Percentiles rank a stretch among this genome's conserved stretches.
Conservation (phyloP, 2,329 filamentous ascomycete genomes). For the Neurospora sp. region DNA sequence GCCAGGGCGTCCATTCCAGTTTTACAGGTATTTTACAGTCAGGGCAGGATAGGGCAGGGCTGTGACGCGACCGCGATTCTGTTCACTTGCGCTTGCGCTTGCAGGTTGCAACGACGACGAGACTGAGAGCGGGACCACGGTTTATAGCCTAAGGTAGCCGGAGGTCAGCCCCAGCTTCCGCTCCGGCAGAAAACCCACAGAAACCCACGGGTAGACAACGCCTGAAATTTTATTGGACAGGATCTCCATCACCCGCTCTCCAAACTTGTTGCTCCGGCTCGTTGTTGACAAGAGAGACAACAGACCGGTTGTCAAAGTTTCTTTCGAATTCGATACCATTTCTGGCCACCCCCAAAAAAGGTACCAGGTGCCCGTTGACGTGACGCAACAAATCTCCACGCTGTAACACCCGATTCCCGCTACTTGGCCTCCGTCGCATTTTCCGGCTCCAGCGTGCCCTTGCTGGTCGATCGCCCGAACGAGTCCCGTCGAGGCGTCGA, state of each 20-base stretch:
- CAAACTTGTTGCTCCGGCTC: neutral
- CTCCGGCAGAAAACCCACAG: neutral
- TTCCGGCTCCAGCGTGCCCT: neutral
- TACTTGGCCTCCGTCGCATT: neutral
- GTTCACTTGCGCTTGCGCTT: neutral
- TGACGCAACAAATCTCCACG: neutral
- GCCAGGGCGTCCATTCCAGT: neutral
- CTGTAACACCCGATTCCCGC: neutral
- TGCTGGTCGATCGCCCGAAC: neutral
- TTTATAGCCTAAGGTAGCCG: neutral
- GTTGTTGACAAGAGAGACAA: neutral
- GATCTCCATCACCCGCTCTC: neutral
- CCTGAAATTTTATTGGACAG: neutral
- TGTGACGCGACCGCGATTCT: neutral
- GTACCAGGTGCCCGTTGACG: neutral
- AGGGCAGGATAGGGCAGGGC: neutral
- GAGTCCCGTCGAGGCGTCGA: neutral
- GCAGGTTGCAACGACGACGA: neutral
- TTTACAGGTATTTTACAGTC: neutral
- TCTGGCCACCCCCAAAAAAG: neutral
- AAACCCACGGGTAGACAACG: neutral
- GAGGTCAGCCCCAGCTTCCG: neutral
- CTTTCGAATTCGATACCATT: neutral
- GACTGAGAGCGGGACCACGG: neutral
- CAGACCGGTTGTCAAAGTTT: neutral